Evolutionary conservation across 495 filamentous ascomycete genomes (phyloP), one percentile per base, ranked within the genome.

Genomic region (Podospora conica): DNA sequence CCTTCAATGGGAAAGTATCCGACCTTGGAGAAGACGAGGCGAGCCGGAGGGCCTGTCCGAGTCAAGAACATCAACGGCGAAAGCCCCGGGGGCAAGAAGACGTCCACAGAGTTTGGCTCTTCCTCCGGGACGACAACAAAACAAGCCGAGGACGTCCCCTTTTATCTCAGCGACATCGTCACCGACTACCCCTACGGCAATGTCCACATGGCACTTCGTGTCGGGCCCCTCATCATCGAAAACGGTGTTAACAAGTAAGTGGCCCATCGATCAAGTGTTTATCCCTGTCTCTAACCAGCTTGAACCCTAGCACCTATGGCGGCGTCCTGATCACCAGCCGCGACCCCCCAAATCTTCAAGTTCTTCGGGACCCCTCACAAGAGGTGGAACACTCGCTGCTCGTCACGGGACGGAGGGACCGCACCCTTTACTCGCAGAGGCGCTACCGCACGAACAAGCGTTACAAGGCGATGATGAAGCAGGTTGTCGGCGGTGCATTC

Each of bases 151-250:
- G 69, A 78, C 56, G 71, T 81, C 12, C 79, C 78, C 0, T 62
- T 72, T 1, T 78, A 73, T 65, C 69, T 78, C 23, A 64, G 70
- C 20, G 60, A 70, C 22, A 67, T 71, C 24, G 67, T 75, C 6
- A 64, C 75, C 20, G 60, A 71, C 57, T 67, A 77, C 67, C 77
- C 78, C 0, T 80, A 77, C 61, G 75, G 71, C 15, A 73, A 79
- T 40, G 68, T 78, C 9, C 78, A 80, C 65, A 77, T 80, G 71
- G 78, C 75, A 1, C 58, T 82, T n/a, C 68, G 74, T 9, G 58
- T 82, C 58, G 79, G 80, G 1, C 78, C 79, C 0, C 60, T 82
- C 9, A 58, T 82, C 0, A 78, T 82, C 21, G 78, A 82, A 65
- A 81, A 81, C 33, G 75, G 78, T 9, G 73, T 75, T 20, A 57